Conservation (phyloP, 345 rosid genomes). For the Theobroma cacao region DNA sequence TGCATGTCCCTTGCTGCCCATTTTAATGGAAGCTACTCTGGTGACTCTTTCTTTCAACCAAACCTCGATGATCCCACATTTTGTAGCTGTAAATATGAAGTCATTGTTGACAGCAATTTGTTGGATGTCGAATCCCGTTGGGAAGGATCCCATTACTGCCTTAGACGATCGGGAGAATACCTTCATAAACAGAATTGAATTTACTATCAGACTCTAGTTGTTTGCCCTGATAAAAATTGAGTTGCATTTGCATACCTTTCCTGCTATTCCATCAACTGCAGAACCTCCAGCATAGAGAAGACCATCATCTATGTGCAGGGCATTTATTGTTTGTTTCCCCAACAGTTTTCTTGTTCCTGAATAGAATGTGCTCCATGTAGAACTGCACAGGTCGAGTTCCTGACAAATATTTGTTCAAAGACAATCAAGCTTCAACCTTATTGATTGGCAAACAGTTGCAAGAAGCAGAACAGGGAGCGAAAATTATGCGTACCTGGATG, state of each 20-base stretch:
- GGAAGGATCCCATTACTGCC: slow-evolving; percentile 36
- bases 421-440: neutral
- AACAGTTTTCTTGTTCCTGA: slow-evolving; percentile 51
- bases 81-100: slow-evolving; percentile 55
- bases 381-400: slow-evolving; percentile 49
- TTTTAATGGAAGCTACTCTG: slow-evolving; percentile 37
- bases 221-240: neutral
- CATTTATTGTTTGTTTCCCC: slow-evolving; percentile 48
- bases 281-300: slow-evolving; percentile 50
- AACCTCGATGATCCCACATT: slow-evolving; percentile 51
- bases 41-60: slow-evolving; percentile 47
- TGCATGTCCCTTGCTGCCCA: slow-evolving; percentile 29
- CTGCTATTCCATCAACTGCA: slow-evolving; percentile 49
- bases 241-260: slow-evolving; percentile 37
- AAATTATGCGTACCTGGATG: slow-evolving; percentile 44
- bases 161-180: slow-evolving; percentile 38
- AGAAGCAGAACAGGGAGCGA: neutral
- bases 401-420: slow-evolving; percentile 4
- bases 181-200: slow-evolving; percentile 18
- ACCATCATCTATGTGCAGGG: slow-evolving; percentile 35
- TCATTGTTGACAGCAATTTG: slow-evolving; percentile 41
- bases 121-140: slow-evolving; percentile 38
- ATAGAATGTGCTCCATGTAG: slow-evolving; percentile 36
- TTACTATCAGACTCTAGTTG: neutral
- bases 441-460: neutral